Conservation (phyloP, 179 eudicot genomes). For the Actinidia polygama region DNA sequence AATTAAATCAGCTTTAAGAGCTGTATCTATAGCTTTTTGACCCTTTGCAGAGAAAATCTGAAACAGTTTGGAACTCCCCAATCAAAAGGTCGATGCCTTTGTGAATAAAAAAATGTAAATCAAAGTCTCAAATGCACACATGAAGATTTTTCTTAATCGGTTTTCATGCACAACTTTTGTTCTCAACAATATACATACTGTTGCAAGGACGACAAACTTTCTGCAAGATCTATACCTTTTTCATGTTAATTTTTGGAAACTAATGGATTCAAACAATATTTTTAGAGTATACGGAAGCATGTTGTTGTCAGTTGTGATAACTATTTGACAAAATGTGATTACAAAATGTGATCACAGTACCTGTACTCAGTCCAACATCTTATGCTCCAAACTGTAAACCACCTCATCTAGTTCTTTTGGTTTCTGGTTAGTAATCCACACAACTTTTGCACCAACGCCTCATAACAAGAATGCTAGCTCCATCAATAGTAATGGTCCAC, state of each 20-base stretch:
- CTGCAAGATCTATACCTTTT: not conserved
- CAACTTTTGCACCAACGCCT: slow-evolving; percentile 75
- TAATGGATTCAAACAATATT: not conserved
- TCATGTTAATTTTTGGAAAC: not conserved
- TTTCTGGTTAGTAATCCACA: slow-evolving; percentile 85
- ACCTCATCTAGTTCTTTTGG: slow-evolving; percentile 64
- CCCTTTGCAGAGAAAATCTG: slow-evolving; percentile 79
- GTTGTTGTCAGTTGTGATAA: not conserved
- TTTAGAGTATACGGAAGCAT: not conserved
- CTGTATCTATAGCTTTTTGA: slow-evolving; percentile 78
- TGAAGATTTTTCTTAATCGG: not conserved
- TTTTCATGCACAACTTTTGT: slow-evolving; percentile 8
- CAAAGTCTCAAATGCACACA: not conserved
- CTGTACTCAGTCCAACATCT: slow-evolving; percentile 84
- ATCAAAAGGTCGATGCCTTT: not conserved
- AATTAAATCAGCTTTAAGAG: slow-evolving; percentile 87
- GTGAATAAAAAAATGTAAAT: not conserved
- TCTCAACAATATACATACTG: not conserved
- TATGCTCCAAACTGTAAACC: slow-evolving; percentile 70
- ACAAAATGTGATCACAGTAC: no score
- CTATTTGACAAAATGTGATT: not conserved
- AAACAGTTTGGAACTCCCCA: not conserved
- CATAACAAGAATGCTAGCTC: slow-evolving; percentile 83
- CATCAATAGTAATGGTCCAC: slow-evolving; percentile 85
- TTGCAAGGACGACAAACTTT: slow-evolving; percentile 10